Percentiles rank a stretch among this genome's conserved stretches.
Conservation (phyloP, 2,329 filamentous ascomycete species). For the Venturia aucupariae region DNA sequence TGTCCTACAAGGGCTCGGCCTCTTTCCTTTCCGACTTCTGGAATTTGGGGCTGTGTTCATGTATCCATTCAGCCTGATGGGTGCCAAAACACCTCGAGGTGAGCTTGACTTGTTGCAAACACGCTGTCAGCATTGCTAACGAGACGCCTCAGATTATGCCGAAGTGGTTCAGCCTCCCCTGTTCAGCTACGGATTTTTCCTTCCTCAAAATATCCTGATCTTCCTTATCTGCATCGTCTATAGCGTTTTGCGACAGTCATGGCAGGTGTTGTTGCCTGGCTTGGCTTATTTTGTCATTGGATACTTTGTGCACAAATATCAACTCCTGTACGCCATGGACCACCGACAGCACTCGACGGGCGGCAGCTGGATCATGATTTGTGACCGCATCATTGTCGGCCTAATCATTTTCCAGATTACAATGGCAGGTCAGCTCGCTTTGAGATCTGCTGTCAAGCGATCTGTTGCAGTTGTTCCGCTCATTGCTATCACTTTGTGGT, state of each 20-base stretch:
- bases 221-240: slow-evolving; percentile 96
- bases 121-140: not conserved
- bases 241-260: slow-evolving; percentile 73
- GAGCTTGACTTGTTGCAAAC: slow-evolving; percentile 16
- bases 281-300: slow-evolving; percentile 75
- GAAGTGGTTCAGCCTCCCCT: slow-evolving; percentile 72
- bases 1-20: slow-evolving; percentile 82
- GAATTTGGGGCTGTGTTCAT: slow-evolving; percentile 79
- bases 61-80: slow-evolving; percentile 70
- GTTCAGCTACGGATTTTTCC: slow-evolving; percentile 93
- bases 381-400: slow-evolving; percentile 79
- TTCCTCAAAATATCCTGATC: slow-evolving; percentile 84
- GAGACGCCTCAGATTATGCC: slow-evolving; percentile 53
- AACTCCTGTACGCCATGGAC: slow-evolving; percentile 96
- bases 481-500: slow-evolving; percentile 76
- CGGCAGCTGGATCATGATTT: slow-evolving; percentile 92
- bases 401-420: slow-evolving; percentile 83
- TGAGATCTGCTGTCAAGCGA: slow-evolving; percentile 62
- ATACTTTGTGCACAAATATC: slow-evolving; percentile 92
- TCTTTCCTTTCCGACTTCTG: slow-evolving; percentile 85
- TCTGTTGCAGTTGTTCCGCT: slow-evolving; percentile 68
- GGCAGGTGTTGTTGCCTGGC: slow-evolving; percentile 72
- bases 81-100: slow-evolving; percentile 73
- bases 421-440: slow-evolving; percentile 76
- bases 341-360: slow-evolving; percentile 92